These are phyloP conservation scores for Pichia sp. DNA, from an alignment of 1,139 yeast genomes.

Conservation along the genomic window DNA sequence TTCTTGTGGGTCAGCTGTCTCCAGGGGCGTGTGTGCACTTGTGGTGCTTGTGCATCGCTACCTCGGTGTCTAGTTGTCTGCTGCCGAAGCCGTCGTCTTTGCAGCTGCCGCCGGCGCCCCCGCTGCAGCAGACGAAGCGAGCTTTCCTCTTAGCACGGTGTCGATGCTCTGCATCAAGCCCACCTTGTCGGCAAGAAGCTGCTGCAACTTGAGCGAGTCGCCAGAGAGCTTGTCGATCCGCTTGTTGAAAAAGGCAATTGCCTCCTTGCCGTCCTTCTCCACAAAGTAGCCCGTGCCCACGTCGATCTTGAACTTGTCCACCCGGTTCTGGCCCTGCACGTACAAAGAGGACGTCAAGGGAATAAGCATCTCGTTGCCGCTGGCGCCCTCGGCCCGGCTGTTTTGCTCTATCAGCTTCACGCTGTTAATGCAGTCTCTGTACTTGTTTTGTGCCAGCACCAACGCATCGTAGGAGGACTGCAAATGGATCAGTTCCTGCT, in stretches of 20 bases:
- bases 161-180: constrained; percentile 50
- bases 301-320: constrained; percentile 77
- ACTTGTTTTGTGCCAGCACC: constrained; percentile 76
- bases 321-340: constrained; percentile 72
- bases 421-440: constrained; percentile 73
- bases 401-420: constrained; percentile 47
- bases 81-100: no score
- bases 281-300: constrained; percentile 96
- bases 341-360: constrained; percentile 88
- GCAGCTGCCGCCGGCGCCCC: no score
- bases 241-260: constrained; percentile 65
- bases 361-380: constrained; percentile 49
- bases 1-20: no score
- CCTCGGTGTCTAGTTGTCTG: no score
- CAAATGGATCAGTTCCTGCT: constrained; percentile 81
- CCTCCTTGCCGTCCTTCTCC: constrained; percentile 67
- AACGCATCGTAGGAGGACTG: constrained; percentile 81
- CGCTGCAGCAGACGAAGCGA: no score
- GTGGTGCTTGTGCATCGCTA: no score
- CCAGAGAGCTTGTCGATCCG: constrained; percentile 69
- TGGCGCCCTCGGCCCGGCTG: constrained; percentile 25
- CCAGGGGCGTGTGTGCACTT: no score
- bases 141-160: constrained; percentile 41
- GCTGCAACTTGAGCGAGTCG: constrained; percentile 71
- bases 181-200: constrained; percentile 64